Evolutionary conservation across 805 yeast genomes (phyloP).

Genomic region (Myxozyma kluyveri): DNA sequence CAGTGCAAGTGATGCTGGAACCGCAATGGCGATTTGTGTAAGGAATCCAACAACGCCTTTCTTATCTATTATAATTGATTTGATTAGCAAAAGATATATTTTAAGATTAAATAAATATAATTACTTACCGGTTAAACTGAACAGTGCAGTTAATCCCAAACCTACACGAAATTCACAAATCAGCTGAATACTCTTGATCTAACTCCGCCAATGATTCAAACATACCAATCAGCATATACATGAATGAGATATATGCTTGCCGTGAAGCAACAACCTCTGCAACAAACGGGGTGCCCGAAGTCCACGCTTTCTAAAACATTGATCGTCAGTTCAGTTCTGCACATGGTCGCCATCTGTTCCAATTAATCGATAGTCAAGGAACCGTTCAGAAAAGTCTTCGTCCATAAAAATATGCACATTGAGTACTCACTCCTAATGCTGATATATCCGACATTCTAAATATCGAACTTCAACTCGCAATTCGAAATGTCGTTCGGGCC

Average conservation of each 20-base stretch:
- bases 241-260: conserved; percentile 18
- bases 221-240: conserved; percentile 15
- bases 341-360: too few species aligned
- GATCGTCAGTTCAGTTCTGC: neutral
- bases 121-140: conserved; percentile 19
- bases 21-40: conserved; percentile 16
- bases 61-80: conserved; percentile 17
- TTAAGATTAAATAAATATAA: neutral
- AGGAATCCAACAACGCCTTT: conserved; percentile 15
- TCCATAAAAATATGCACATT: too few species aligned
- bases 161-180: conserved; percentile 6
- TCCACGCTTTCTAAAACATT: conserved; percentile 17
- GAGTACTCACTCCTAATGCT: too few species aligned
- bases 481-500: too few species aligned
- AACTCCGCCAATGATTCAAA: neutral
- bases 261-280: conserved; percentile 11
- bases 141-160: conserved; percentile 15
- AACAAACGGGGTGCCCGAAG: conserved; percentile 16
- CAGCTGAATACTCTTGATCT: neutral
- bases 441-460: too few species aligned
- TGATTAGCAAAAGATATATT: neutral
- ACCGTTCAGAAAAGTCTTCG: too few species aligned
- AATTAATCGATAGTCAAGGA: too few species aligned
- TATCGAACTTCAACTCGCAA: too few species aligned
- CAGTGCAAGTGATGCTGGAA: conserved; percentile 24